Percentiles rank a stretch among this genome's conserved stretches.
Evolutionary conservation across 148 eudicot genomes (phyloP).

Genomic region (Rhododendron vialii): DNA sequence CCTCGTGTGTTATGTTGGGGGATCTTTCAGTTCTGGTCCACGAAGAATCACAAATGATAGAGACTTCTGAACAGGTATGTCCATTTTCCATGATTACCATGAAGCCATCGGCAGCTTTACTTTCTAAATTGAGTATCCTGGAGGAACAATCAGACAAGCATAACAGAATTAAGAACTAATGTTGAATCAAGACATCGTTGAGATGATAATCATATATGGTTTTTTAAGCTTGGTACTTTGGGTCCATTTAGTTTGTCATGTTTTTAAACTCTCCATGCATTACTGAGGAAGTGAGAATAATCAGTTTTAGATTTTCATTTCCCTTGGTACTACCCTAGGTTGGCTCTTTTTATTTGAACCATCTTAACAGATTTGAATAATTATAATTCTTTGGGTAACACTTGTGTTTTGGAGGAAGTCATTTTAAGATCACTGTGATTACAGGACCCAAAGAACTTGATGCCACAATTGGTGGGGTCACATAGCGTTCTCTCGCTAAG

Average conservation of each 20-base stretch:
- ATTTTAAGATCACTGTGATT: neutral
- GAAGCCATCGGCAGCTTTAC: neutral
- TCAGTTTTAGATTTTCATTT: neutral
- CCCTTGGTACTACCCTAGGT: neutral
- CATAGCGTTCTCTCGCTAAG: neutral
- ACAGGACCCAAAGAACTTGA: conserved; percentile 17
- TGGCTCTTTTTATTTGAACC: neutral
- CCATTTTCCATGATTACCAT: neutral
- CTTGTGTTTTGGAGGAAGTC: neutral
- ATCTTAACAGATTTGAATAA: neutral
- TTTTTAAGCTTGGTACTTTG: neutral
- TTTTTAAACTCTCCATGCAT: neutral
- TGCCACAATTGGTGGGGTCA: neutral
- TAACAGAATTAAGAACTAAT: neutral
- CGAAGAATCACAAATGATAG: conserved; percentile 9
- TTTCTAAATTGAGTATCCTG: neutral
- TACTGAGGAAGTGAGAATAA: neutral
- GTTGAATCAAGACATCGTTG: neutral
- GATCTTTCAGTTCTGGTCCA: neutral
- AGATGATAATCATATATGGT: neutral
- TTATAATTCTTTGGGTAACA: neutral
- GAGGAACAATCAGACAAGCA: neutral
- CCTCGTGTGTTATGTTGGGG: neutral
- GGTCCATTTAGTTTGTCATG: neutral
- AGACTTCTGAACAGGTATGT: conserved; percentile 19